Conservation (phyloP, 1,284 basidiomycete genomes). For the Hemileia vastatrix region DNA sequence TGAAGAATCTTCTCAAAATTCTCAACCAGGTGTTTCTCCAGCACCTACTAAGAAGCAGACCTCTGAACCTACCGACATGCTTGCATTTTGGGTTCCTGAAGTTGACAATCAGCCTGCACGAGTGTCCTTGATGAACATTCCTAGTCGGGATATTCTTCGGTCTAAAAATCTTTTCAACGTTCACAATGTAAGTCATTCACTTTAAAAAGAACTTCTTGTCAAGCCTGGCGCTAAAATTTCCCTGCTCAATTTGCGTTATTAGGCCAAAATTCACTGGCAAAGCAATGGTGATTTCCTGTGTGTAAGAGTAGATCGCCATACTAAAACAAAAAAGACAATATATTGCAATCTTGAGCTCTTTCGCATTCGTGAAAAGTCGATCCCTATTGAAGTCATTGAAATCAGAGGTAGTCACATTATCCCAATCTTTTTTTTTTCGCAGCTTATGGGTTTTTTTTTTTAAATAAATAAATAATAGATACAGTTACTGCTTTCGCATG, state of each 20-base stretch:
- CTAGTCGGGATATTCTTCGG: slow-evolving; percentile 70
- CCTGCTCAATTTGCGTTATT: background rate
- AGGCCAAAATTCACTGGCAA: slow-evolving; percentile 99
- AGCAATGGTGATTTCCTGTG: slow-evolving; percentile 98
- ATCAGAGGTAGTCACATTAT: slow-evolving; percentile 61
- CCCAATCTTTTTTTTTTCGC: background rate
- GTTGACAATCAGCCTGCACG: slow-evolving; percentile 90
- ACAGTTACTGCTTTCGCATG: slow-evolving; percentile 94
- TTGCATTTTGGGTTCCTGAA: slow-evolving; percentile 97
- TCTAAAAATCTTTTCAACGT: slow-evolving; percentile 99
- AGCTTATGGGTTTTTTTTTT: slow-evolving; percentile 5
- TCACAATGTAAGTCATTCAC: slow-evolving; percentile 61
- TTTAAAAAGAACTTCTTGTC: no score
- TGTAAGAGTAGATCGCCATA: slow-evolving; percentile 98
- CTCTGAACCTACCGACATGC: slow-evolving; percentile 54
- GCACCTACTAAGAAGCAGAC: slow-evolving; percentile 32
- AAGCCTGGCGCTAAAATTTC: background rate
- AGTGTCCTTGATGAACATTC: slow-evolving; percentile 83
- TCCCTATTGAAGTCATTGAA: slow-evolving; percentile 94
- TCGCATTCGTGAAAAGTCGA: slow-evolving; percentile 93
- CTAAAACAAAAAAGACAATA: slow-evolving; percentile 97
- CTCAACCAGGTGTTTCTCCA: slow-evolving; percentile 16
- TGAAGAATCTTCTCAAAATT: slow-evolving; percentile 45
- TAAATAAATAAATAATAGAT: slow-evolving; percentile 51
- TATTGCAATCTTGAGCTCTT: slow-evolving; percentile 99